These are phyloP conservation scores for Bocquillonia castaneifolia DNA, from an alignment of 441 rosid genomes.

Conservation along the genomic window DNA sequence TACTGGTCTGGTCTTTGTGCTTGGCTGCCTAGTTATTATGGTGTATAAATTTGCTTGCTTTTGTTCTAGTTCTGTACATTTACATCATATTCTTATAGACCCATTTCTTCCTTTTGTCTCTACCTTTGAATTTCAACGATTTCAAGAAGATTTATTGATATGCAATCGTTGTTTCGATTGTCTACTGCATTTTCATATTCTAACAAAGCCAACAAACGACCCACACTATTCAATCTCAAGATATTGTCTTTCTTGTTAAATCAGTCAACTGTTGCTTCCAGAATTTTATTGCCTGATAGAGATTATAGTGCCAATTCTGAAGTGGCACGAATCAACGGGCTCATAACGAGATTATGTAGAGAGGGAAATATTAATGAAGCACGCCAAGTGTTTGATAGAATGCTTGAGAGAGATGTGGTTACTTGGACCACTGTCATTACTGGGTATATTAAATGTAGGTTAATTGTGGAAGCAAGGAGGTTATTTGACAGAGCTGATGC, in stretches of 20 bases:
- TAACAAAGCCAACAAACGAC: background rate
- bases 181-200: background rate
- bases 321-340: constrained; percentile 40
- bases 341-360: constrained; percentile 35
- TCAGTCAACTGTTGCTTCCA: background rate
- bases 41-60: background rate
- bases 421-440: constrained; percentile 63
- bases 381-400: constrained; percentile 48
- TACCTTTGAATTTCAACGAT: background rate
- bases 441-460: constrained; percentile 49
- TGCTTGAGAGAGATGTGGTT: constrained; percentile 44
- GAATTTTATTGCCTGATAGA: constrained; percentile 20
- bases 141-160: constrained; percentile 4
- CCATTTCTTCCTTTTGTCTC: background rate
- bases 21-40: background rate
- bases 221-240: background rate
- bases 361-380: constrained; percentile 50
- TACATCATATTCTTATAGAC: background rate
- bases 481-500: constrained; percentile 50
- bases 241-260: background rate
- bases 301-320: constrained; percentile 26
- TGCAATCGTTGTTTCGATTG: constrained; percentile 3
- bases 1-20: background rate
- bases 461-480: constrained; percentile 51
- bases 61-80: background rate